Conservation (phyloP, 2,329 filamentous ascomycete species). For the Xylariaceae sp. region DNA sequence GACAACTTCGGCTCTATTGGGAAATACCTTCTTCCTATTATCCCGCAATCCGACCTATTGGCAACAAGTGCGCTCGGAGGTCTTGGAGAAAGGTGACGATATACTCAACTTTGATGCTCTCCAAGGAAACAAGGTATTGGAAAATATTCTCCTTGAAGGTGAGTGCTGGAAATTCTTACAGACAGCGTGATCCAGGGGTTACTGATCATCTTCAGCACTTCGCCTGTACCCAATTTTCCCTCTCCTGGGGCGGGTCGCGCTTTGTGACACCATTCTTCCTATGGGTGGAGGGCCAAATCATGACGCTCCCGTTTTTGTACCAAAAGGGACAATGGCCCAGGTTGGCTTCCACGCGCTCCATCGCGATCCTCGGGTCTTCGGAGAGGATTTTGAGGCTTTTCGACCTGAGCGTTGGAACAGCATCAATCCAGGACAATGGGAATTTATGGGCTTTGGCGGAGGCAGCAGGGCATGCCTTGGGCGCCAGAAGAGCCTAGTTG, state of each 20-base stretch:
- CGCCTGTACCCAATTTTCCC: conserved; percentile 7
- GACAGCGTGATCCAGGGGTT: background rate
- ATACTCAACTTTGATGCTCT: background rate
- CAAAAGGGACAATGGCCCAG: conserved; percentile 1
- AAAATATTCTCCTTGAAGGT: conserved; percentile 2
- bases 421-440: conserved; percentile 7
- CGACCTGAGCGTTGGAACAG: conserved; percentile 12
- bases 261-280: conserved; percentile 8
- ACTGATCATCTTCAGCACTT: background rate
- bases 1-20: conserved; percentile 6
- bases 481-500: conserved; percentile 4
- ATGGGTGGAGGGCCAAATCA: conserved; percentile 4
- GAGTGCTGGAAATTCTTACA: background rate
- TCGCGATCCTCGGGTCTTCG: conserved; percentile 1
- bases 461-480: conserved; percentile 7
- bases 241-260: conserved; percentile 5
- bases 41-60: background rate
- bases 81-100: background rate
- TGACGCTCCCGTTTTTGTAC: conserved; percentile 5
- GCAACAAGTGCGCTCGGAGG: background rate
- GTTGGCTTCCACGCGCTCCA: conserved; percentile 7
- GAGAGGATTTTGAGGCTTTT: conserved; percentile 3
- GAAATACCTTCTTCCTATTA: background rate
- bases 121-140: background rate
- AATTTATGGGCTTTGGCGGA: conserved; percentile 11